Conservation (phyloP, 768 basidiomycete genomes). For the Tubosaeta sp. region DNA sequence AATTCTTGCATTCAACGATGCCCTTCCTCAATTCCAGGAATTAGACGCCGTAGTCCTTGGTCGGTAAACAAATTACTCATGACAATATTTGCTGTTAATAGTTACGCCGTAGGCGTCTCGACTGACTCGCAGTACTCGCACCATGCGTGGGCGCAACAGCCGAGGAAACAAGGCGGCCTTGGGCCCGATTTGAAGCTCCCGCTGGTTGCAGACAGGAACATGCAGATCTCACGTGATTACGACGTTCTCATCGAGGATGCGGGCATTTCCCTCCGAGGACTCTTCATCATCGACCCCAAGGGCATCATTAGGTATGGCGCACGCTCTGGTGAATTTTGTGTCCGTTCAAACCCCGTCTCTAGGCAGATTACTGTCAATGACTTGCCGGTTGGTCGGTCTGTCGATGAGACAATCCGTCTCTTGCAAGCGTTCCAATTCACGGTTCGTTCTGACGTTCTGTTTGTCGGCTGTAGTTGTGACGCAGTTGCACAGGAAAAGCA, state of each 20-base stretch:
- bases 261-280: conserved; percentile 82
- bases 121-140: conserved; percentile 90
- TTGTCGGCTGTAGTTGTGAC: not conserved
- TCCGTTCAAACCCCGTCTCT: not conserved
- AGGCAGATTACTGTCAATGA: conserved; percentile 90
- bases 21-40: conserved; percentile 67
- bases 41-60: conserved; percentile 77
- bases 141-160: conserved; percentile 79
- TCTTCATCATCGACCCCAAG: conserved; percentile 85
- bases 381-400: conserved; percentile 91
- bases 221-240: conserved; percentile 80
- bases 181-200: conserved; percentile 86
- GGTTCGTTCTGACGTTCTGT: conserved; percentile 37
- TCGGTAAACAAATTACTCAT: conserved; percentile 27
- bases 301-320: conserved; percentile 57
- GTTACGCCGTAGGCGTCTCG: conserved; percentile 54
- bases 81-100: not conserved
- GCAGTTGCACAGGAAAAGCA: conserved; percentile 54
- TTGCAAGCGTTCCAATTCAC: conserved; percentile 93
- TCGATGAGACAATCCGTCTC: conserved; percentile 88
- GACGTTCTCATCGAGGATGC: conserved; percentile 86
- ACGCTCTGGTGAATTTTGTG: no score
- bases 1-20: conserved; percentile 92
- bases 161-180: conserved; percentile 83
- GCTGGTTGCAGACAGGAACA: conserved; percentile 73